Conservation (phyloP, 805 yeast species). For the Saturnispora kantuleensis region DNA sequence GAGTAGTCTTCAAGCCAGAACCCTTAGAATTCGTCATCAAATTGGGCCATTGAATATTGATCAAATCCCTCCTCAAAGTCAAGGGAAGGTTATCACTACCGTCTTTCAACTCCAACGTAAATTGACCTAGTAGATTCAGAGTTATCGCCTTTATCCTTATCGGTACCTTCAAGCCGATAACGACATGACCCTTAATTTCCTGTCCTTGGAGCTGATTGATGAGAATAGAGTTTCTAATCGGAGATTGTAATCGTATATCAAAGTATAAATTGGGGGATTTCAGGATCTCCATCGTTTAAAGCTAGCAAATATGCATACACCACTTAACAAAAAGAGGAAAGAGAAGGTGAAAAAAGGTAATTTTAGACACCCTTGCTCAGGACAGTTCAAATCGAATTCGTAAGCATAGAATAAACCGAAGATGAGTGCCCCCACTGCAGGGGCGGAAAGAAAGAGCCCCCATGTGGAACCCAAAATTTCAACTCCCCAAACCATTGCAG, state of each 20-base stretch:
- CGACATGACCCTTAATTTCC: conserved; percentile 38
- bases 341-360: conserved; percentile 7
- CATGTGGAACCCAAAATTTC: conserved; percentile 82
- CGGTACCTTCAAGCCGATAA: conserved; percentile 34
- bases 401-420: conserved; percentile 65
- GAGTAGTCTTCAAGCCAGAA: background rate
- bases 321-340: conserved; percentile 7
- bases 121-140: conserved; percentile 35
- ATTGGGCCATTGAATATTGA: too few species aligned
- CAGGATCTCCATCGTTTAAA: too few species aligned
- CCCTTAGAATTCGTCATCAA: too few species aligned
- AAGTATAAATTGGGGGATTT: conserved; percentile 4
- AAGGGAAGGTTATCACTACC: too few species aligned
- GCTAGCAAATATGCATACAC: conserved; percentile 1
- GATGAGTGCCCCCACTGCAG: conserved; percentile 68
- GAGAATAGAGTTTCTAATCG: conserved; percentile 32
- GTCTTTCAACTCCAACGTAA: conserved; percentile 32
- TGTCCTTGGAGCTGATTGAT: conserved; percentile 36
- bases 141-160: conserved; percentile 31
- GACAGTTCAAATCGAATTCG: conserved; percentile 39
- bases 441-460: conserved; percentile 83
- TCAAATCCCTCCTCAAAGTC: too few species aligned
- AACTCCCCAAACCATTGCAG: conserved; percentile 76
- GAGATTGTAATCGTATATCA: conserved; percentile 27
- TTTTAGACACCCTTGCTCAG: conserved; percentile 6